A percentile compares a stretch with the other conserved stretches of the same genome.
Conservation (phyloP, 331 rosid genomes). For the Cydonia oblonga region DNA sequence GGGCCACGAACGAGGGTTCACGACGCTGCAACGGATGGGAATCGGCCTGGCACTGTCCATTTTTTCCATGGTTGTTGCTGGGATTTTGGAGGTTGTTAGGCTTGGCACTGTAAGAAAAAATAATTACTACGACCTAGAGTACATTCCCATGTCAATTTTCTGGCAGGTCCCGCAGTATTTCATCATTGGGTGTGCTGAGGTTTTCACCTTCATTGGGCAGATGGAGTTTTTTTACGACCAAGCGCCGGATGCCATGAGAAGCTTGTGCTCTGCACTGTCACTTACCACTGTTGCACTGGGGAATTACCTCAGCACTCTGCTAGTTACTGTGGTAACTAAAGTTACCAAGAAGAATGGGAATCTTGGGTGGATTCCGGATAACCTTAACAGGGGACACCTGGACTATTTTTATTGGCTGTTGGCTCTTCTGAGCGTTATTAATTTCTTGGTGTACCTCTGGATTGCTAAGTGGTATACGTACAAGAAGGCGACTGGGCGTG, state of each 20-base stretch:
- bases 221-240: constrained; percentile 65
- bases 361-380: constrained; percentile 71
- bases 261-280: constrained; percentile 53
- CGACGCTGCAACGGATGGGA: constrained; percentile 66
- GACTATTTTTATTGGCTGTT: constrained; percentile 61
- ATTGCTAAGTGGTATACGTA: constrained; percentile 46
- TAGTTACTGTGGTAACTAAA: constrained; percentile 45
- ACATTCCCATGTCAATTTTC: constrained; percentile 60
- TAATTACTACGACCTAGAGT: constrained; percentile 38
- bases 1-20: constrained; percentile 55
- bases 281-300: constrained; percentile 57
- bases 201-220: constrained; percentile 55
- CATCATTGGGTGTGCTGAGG: constrained; percentile 64
- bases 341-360: constrained; percentile 43
- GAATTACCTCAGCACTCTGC: constrained; percentile 54
- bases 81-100: constrained; percentile 47
- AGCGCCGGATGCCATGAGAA: constrained; percentile 81
- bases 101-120: constrained; percentile 28
- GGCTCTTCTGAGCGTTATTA: constrained; percentile 47
- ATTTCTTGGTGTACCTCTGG: constrained; percentile 43
- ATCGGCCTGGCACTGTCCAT: constrained; percentile 56
- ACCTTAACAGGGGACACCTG: constrained; percentile 66
- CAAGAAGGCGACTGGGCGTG: constrained; percentile 30
- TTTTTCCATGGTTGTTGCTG: constrained; percentile 49
- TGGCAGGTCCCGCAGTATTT: constrained; percentile 76